These are phyloP conservation scores for Linum tenue DNA, from an alignment of 345 rosid species.

Conservation along the genomic window DNA sequence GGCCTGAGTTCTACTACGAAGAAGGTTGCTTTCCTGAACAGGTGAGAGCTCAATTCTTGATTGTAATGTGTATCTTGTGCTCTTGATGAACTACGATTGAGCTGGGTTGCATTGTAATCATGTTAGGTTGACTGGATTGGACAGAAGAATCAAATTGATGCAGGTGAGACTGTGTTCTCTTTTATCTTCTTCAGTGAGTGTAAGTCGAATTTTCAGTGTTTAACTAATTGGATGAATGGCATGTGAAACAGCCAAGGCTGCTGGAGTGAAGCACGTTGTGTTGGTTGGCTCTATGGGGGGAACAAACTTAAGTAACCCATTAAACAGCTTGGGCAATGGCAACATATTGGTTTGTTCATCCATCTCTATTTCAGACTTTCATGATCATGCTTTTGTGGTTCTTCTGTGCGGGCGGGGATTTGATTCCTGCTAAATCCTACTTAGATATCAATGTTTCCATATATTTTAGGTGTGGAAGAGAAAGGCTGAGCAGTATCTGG, in stretches of 20 bases:
- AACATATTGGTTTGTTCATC: slow-evolving; percentile 68
- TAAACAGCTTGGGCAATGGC: slow-evolving; percentile 88
- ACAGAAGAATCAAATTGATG: slow-evolving; percentile 94
- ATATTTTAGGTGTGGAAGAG: slow-evolving; percentile 83
- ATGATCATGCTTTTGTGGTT: not conserved
- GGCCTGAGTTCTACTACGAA: slow-evolving; percentile 89
- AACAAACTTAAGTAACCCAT: slow-evolving; percentile 54
- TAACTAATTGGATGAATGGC: slow-evolving; percentile 9
- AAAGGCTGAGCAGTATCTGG: slow-evolving; percentile 98
- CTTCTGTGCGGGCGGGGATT: not conserved
- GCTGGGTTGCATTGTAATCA: slow-evolving; percentile 11
- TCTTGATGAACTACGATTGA: slow-evolving; percentile 7
- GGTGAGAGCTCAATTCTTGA: slow-evolving; percentile 22
- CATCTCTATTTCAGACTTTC: not conserved
- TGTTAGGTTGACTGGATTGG: slow-evolving; percentile 93
- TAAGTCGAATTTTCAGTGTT: slow-evolving; percentile 3
- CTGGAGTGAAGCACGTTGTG: slow-evolving; percentile 92
- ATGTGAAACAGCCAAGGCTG: slow-evolving; percentile 61
- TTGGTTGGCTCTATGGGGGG: slow-evolving; percentile 98
- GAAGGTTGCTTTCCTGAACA: slow-evolving; percentile 94
- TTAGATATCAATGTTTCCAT: slow-evolving; percentile 5
- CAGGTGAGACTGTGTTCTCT: slow-evolving; percentile 37
- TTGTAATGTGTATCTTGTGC: not conserved
- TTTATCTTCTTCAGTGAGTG: slow-evolving; percentile 5
- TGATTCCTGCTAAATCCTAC: not conserved